Conservation (phyloP, 2,329 filamentous ascomycete genomes). For the Ceratocystis cubensis region DNA sequence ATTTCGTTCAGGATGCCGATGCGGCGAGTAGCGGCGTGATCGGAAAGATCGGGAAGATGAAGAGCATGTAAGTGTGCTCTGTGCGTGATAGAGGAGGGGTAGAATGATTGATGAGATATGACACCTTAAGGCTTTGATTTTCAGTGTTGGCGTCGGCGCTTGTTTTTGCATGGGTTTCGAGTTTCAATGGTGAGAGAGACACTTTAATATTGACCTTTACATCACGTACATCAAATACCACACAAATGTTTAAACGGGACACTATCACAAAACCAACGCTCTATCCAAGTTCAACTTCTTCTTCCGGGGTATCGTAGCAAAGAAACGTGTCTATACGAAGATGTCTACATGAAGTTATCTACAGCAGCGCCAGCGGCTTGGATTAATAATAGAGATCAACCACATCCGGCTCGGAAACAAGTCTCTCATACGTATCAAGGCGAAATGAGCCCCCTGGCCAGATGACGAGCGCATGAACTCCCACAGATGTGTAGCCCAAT, state of each 20-base stretch:
- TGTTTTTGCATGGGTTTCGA: too few relatives aligned
- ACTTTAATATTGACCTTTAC: too few relatives aligned
- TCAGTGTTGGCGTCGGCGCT: too few relatives aligned
- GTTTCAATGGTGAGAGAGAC: too few relatives aligned
- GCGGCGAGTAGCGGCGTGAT: neutral
- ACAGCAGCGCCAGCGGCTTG: neutral
- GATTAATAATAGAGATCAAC: neutral
- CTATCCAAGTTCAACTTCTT: neutral
- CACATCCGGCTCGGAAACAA: neutral
- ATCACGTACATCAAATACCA: neutral
- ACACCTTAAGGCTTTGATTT: too few relatives aligned
- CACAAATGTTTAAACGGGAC: neutral
- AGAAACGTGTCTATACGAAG: neutral
- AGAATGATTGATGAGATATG: too few relatives aligned
- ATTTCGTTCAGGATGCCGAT: neutral
- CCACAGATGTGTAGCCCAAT: constrained; percentile 24
- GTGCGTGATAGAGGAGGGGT: neutral
- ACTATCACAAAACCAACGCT: neutral
- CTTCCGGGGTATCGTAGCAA: neutral
- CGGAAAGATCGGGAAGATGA: neutral
- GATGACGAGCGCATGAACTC: constrained; percentile 62
- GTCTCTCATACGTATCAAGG: constrained; percentile 55
- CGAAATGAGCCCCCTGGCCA: constrained; percentile 67
- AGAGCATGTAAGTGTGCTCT: neutral
- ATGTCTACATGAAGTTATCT: too few relatives aligned